phyloP scores from a whole-genome alignment of 2,329 filamentous ascomycete species.

The Cytospora piceae region DNA sequence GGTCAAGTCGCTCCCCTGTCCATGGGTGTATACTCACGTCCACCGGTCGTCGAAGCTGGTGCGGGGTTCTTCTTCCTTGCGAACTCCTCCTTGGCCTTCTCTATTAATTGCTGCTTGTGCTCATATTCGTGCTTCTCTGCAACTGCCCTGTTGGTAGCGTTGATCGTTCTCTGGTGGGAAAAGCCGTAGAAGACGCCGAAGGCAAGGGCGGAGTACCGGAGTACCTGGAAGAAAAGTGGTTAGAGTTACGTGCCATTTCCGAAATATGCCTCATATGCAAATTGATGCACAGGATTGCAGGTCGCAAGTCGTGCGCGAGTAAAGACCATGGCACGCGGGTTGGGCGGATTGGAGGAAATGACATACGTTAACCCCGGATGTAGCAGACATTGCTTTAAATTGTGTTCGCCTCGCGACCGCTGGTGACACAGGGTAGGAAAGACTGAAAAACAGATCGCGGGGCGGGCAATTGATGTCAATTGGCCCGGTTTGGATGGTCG shows the following conservation, averaged over 20 bases:
- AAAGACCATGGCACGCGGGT: constrained; percentile 23
- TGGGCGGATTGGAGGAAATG: constrained; percentile 31
- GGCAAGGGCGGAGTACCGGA: constrained; percentile 93
- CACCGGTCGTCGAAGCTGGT: constrained; percentile 39
- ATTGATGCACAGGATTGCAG: constrained; percentile 23
- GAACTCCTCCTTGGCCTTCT: constrained; percentile 90
- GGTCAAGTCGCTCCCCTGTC: constrained; percentile 30
- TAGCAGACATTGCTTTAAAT: constrained; percentile 60
- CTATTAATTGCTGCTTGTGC: constrained; percentile 89
- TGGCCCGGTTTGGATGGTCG: constrained; percentile 29
- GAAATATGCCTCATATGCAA: not conserved
- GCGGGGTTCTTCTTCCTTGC: constrained; percentile 70
- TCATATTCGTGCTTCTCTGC: constrained; percentile 82
- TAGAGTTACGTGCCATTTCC: constrained; percentile 13
- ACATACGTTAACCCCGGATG: constrained; percentile 71
- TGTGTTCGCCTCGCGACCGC: constrained; percentile 49
- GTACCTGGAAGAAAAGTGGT: constrained; percentile 65
- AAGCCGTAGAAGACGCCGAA: constrained; percentile 94
- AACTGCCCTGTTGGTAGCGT: constrained; percentile 68
- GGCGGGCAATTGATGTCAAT: constrained; percentile 33
- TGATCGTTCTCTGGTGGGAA: constrained; percentile 87
- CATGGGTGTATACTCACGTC: constrained; percentile 37
- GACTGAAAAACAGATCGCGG: constrained; percentile 37
- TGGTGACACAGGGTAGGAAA: constrained; percentile 41
- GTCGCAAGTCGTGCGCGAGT: constrained; percentile 30